Base-by-base conservation (phyloP, 345 rosid genomes). In the Abelmoschus esculentus region DNA sequence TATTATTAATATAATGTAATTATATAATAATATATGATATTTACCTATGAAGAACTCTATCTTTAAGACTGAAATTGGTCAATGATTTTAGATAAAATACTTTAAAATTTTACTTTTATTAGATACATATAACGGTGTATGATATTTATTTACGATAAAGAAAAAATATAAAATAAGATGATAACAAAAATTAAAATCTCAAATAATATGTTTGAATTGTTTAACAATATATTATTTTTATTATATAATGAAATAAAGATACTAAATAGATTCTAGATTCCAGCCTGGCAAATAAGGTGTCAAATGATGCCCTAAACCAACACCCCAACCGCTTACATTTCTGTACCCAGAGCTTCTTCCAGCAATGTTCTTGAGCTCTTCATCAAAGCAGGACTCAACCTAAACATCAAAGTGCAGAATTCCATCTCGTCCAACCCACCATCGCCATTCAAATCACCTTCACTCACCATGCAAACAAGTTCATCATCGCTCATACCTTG, bases 391-490 rank as follows among this genome's bases (percentile, higher is more conserved):
- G 91, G 91, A 47, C 91, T 87, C 52, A 87, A 50, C 79, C 91
- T 83, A 63, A 82, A 85, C 91, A 87, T 87, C 13, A 87, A 74
- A 42, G 85, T 80, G 46, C 86, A 87, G 50, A 87, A 87, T 73
- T 87, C 89, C 84, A 77, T 76, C 62, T 79, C 82, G 59, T 76
- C 75, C 74, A 85, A 9, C 12, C 78, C 83, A 0, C 89, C 89
- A 67, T 87, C 91, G 0, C 89, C 91, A 57, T 87, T 83, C 10
- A 82, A 53, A 57, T 87, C 89, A 6, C 87, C 91, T 79, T 85
- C 89, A 36, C 75, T 73, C 26, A 87, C 40, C 91, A 87, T 87
- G 42, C 76, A 74, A 73, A n/a, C 56, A 15, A 80, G 14, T 31
- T 87, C 89, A 4, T 83, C 85, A 56, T 85, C 86, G 8, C 73